Evolutionary conservation across 352 stramenopile genomes (phyloP).

Genomic region (Aphanomyces cochlioides): DNA sequence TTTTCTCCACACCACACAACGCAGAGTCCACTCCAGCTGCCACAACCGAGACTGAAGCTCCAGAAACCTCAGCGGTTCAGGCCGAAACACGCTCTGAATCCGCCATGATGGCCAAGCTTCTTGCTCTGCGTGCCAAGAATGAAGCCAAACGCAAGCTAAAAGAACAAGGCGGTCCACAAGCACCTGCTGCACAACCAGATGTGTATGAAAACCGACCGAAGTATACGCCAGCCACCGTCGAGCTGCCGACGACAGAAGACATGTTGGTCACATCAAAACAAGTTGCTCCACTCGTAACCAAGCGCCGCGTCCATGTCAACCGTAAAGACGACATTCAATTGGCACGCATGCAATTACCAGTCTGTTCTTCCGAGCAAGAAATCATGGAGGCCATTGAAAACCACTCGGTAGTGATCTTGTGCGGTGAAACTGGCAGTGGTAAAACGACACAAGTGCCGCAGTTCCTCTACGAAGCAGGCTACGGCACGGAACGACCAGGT

Average conservation of each 20-base stretch:
- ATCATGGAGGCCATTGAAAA: constrained; percentile 97
- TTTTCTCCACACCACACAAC: not conserved
- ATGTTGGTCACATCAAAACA: constrained; percentile 53
- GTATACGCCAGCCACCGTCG: constrained; percentile 65
- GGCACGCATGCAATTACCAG: constrained; percentile 93
- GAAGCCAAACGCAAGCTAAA: constrained; percentile 58
- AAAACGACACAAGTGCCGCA: constrained; percentile 99
- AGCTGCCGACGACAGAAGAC: constrained; percentile 61
- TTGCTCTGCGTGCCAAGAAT: constrained; percentile 73
- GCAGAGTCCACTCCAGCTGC: not conserved
- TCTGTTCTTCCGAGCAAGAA: constrained; percentile 98
- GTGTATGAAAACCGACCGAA: constrained; percentile 38
- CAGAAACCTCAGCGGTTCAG: not conserved
- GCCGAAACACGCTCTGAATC: constrained; percentile 49
- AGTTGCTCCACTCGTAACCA: constrained; percentile 46
- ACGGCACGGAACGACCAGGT: constrained; percentile 47
- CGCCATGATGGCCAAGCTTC: constrained; percentile 61
- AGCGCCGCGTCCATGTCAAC: constrained; percentile 65
- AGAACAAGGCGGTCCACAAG: not conserved
- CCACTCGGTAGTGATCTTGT: constrained; percentile 97
- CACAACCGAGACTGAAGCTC: not conserved
- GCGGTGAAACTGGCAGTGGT: constrained; percentile 96
- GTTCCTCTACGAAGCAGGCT: constrained; percentile 97
- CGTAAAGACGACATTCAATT: constrained; percentile 85
- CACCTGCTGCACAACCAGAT: constrained; percentile 33